Base-by-base conservation (phyloP, 1,284 basidiomycete species). In the Chalciporus sp. region DNA sequence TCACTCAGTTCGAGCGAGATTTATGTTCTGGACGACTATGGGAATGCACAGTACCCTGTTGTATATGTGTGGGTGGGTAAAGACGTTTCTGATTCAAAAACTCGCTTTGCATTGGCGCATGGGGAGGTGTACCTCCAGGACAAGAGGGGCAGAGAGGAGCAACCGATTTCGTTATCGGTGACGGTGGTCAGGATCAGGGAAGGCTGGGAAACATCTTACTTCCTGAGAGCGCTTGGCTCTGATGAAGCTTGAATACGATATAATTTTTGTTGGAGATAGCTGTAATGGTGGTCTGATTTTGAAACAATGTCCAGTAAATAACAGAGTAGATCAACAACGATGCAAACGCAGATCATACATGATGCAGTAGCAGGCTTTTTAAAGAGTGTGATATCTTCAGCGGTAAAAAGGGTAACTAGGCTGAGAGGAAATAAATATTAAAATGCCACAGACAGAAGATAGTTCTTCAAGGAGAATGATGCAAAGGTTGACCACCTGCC, bases 31-130 rank as follows among this genome's bases (percentile, higher is more conserved):
- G 80, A 84, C 49, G 65, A 69, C 33, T 45, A 63, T 9, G 55
- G 58, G 3, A 67, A 70, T 45, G 44, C 28, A 7, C 49, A 52
- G 16, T 14, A 44, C 40, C 77, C 79, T 9, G 74, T 75, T 2
- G 65, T 85, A 28, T 85, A 82, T 59, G 73, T 82, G 16, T 86
- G 84, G 84, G 71, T 86, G 23, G 84, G 84, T 5, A 72, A 68
- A 10, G 63, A 72, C 9, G 76, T 81, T 27, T 78, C 78, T 27
- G 55, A 53, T 17, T 61, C 77, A 51, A 72, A 69, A 67, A 73
- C 42, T 20, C 73, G 82, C 9, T 68, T 83, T 23, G 78, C 79
- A 2, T 50, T 81, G 23, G 76, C 81, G 58, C 82, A 84, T 53
- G 82, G 81, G 6, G 82, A 85, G 58, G 65, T 61, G 27, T 85